phyloP scores from a whole-genome alignment of 2,329 filamentous ascomycete genomes.

The Arthrobotrys iridis region DNA sequence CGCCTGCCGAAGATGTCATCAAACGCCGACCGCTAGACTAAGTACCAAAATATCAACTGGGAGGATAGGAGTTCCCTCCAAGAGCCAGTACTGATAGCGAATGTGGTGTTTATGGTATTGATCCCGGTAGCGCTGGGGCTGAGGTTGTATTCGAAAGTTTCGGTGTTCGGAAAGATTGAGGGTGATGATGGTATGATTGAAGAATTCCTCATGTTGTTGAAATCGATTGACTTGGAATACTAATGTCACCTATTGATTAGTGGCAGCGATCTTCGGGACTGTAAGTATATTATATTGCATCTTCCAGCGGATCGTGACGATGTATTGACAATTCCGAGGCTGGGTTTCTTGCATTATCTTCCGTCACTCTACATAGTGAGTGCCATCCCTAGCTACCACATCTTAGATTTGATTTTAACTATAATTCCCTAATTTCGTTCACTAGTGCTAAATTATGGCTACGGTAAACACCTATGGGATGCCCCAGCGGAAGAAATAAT shows the following conservation, averaged over 20 bases:
- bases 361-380: not conserved
- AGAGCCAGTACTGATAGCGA: not conserved
- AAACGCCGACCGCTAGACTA: not conserved
- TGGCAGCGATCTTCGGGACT: conserved; percentile 21
- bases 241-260: too few relatives aligned
- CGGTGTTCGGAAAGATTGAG: conserved; percentile 8
- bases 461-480: conserved; percentile 22
- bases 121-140: conserved; percentile 2
- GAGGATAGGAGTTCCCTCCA: not conserved
- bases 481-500: not conserved
- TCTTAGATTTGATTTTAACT: too few relatives aligned
- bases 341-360: not conserved
- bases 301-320: not conserved
- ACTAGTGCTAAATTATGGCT: conserved; percentile 29
- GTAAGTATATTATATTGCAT: not conserved
- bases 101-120: conserved; percentile 17
- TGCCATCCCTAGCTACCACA: not conserved
- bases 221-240: too few relatives aligned
- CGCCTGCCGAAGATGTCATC: not conserved
- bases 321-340: not conserved
- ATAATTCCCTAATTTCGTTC: not conserved
- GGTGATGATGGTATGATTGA: conserved; percentile 20
- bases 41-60: not conserved
- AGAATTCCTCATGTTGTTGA: not conserved
- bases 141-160: conserved; percentile 28